Evolutionary conservation across 257 asterid genomes (phyloP), one percentile per base, ranked within the genome.

Genomic region (Penstemon barbatus): DNA sequence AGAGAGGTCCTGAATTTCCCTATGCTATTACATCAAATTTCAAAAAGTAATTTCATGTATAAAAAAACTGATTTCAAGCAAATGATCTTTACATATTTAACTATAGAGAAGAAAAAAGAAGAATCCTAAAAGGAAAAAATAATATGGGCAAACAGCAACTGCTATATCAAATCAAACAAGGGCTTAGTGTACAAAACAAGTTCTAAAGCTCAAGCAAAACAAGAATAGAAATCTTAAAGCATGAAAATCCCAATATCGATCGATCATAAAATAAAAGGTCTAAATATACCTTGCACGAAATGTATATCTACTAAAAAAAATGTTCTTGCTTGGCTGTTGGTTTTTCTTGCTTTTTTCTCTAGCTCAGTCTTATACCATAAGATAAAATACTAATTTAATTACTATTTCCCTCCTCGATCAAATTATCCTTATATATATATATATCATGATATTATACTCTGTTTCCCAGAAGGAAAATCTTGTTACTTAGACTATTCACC

Each of bases 221-320:
- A 6, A 25, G 18, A 40, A 72, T 71, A 5, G 72, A 59, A 63
- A 61, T 11, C 69, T 61, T 43, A 3, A 39, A 50, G 59, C 38
- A 49, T 61, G 40, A 4, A 52, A 61, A 43, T 65, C 18, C 19
- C 0, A 25, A 25, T 25, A 25, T 25, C 33, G 33, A 25, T 25
- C 33, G 33, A 25, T 25, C 33, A 25, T 25, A 25, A 59, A 45
- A 15, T 15, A 56, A 59, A 45, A 15, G 39, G 33, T 71, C 4
- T 4, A 11, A 11, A 25, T 53, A 65, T 51, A 45, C 65, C 85
- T 77, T 81, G 76, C 76, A 81, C 78, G 85, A 74, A 74, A 81
- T 56, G 57, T 61, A 36, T 5, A 40, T 11, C 6, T 57, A 42
- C 10, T 42, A 12, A 3, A 36, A 49, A 55, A 25, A 65, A 15